phyloP scores from a whole-genome alignment of 352 stramenopile species.

The Phytophthora rubi region DNA sequence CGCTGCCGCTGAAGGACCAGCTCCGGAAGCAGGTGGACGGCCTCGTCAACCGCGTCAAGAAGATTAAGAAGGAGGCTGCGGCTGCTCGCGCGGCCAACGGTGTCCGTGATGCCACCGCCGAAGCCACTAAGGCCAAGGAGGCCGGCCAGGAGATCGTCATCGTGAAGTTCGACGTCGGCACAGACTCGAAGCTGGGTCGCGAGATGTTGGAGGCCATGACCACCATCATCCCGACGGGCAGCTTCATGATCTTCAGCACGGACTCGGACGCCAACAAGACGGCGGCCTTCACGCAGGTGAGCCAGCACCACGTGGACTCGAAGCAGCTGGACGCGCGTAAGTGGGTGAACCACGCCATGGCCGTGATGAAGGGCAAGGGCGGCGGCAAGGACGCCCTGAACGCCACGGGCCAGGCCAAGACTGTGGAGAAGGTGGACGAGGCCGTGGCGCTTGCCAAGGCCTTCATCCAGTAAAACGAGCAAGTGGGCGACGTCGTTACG shows the following conservation, averaged over 20 bases:
- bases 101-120: constrained; percentile 61
- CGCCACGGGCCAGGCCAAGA: constrained; percentile 85
- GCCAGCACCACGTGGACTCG: constrained; percentile 69
- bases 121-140: constrained; percentile 65
- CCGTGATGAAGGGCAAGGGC: constrained; percentile 94
- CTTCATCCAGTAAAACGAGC: constrained; percentile 49
- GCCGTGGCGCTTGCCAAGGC: constrained; percentile 71
- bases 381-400: constrained; percentile 92
- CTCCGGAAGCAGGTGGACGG: constrained; percentile 77
- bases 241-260: constrained; percentile 94
- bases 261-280: constrained; percentile 93
- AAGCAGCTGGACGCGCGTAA: constrained; percentile 90
- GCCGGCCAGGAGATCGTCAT: constrained; percentile 79
- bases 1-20: constrained; percentile 90
- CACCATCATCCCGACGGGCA: constrained; percentile 77
- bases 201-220: constrained; percentile 95
- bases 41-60: constrained; percentile 82
- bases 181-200: constrained; percentile 94
- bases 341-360: constrained; percentile 94
- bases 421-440: constrained; percentile 70
- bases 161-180: constrained; percentile 93
- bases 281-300: constrained; percentile 93
- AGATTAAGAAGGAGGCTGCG: constrained; percentile 80
- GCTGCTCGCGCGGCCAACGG: constrained; percentile 73
- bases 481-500: constrained; percentile 35